Conservation (phyloP, 2,329 filamentous ascomycete species). For the Didymella segeticola region DNA sequence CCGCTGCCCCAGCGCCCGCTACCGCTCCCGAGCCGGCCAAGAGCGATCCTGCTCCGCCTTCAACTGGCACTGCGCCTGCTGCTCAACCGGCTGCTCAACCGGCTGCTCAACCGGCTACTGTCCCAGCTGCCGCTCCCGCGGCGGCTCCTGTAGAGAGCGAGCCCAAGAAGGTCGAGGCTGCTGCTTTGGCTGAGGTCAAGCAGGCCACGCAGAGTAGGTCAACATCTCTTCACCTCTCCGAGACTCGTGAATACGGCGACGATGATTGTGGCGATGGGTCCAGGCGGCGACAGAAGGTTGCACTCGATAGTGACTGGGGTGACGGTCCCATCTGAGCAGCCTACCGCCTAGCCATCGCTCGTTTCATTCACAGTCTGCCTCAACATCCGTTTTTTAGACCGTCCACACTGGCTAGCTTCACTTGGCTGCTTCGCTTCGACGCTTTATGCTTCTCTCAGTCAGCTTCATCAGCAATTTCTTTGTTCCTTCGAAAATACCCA, state of each 20-base stretch:
- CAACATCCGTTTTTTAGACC: background rate
- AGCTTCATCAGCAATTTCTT: constrained; percentile 11
- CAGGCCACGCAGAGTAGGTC: constrained; percentile 46
- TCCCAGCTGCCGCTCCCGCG: constrained; percentile 20
- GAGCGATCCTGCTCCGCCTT: constrained; percentile 13
- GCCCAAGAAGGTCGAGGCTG: constrained; percentile 36
- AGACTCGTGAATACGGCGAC: constrained; percentile 11
- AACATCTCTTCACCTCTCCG: constrained; percentile 20
- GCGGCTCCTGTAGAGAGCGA: constrained; percentile 22
- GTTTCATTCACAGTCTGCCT: background rate
- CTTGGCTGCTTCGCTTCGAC: background rate
- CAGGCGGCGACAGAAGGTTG: constrained; percentile 31
- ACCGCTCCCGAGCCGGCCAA: constrained; percentile 31
- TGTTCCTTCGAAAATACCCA: constrained; percentile 22
- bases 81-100: constrained; percentile 19
- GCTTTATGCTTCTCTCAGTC: background rate
- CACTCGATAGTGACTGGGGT: constrained; percentile 20
- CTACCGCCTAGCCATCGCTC: background rate
- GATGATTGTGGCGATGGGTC: constrained; percentile 26
- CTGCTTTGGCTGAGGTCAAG: constrained; percentile 42
- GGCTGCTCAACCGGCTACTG: constrained; percentile 24
- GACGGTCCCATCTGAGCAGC: constrained; percentile 11
- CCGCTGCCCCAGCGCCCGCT: constrained; percentile 38
- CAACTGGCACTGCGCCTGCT: constrained; percentile 8
- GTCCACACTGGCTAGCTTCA: background rate